Evolutionary conservation across 495 filamentous ascomycete species (phyloP), one percentile per base, ranked within the genome.

Genomic region (Daldinia grandis): DNA sequence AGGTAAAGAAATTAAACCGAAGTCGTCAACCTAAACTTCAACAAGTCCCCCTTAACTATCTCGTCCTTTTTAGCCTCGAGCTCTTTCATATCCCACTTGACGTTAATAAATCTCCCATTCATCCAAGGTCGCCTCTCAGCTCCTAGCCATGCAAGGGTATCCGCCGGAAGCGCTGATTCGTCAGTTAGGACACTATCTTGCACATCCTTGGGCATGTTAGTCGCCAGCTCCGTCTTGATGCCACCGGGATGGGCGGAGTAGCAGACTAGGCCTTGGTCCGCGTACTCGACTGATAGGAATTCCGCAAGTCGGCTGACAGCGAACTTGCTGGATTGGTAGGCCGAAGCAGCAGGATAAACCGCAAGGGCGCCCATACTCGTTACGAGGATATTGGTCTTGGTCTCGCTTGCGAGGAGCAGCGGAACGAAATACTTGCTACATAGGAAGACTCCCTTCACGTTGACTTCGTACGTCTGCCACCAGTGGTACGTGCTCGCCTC

Each of bases 41-140:
- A 71, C 50, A 81, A 66, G 53, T 86, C 79, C 3, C 66, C 66
- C 37, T 76, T 55, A 2, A 83, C 75, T 64, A 85, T 81, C 28
- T 86, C 79, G 7, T 81, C 74, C 64, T 83, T 83, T 75, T 64
- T 80, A 12, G 38, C 66, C 66, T 83, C 76, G n/a, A 85, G 70
- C 74, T 85, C 80, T 7, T 75, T 71, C 80, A 87, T 81, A 69
- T 85, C 81, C 85, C 83, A 87, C 9, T 57, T 78, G 7, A 58
- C 75, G 24, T 59, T 78, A 47, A 81, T 38, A 63, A 74, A 82
- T 21, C 81, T 74, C 7, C 81, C 82, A 2, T 47, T 78, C 10
- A 83, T 50, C 82, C 82, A 84, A 7, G 76, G 68, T 15, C 79
- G 62, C 7, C 73, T 60, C 69, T 83, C 78, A 6, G 60, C 47